A percentile compares a stretch with the other conserved stretches of the same genome.
These are phyloP conservation scores for Lecanosticta acicola DNA, from an alignment of 2,329 filamentous ascomycete species.

Conservation along the genomic window DNA sequence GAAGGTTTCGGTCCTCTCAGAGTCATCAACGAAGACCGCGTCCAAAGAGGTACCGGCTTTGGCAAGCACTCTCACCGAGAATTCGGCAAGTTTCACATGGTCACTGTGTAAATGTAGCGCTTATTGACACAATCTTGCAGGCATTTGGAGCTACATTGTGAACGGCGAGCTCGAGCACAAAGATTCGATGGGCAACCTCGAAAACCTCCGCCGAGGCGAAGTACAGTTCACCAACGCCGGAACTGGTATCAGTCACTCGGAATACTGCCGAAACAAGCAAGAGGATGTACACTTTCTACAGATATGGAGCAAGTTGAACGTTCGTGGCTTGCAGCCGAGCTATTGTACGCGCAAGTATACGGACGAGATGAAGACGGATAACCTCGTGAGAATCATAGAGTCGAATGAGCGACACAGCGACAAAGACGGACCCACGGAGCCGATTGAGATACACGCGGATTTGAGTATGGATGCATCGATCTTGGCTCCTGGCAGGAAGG, in stretches of 20 bases:
- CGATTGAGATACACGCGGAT: conserved; percentile 80
- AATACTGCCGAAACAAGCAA: conserved; percentile 68
- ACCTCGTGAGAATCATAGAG: conserved; percentile 70
- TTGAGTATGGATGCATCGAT: conserved; percentile 76
- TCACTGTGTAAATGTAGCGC: too few relatives aligned
- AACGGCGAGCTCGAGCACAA: conserved; percentile 80
- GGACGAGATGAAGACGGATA: conserved; percentile 66
- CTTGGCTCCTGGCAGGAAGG: conserved; percentile 58
- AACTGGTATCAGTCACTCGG: conserved; percentile 71
- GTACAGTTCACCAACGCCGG: conserved; percentile 90
- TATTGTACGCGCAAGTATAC: conserved; percentile 71
- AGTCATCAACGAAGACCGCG: conserved; percentile 85
- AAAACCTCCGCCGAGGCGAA: conserved; percentile 72
- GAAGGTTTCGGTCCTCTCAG: conserved; percentile 68
- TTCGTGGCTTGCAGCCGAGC: conserved; percentile 61
- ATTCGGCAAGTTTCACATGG: conserved; percentile 62
- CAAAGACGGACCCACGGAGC: conserved; percentile 60
- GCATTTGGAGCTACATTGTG: conserved; percentile 82
- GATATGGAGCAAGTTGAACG: conserved; percentile 82
- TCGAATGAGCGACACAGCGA: conserved; percentile 60
- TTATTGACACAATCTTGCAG: too few relatives aligned
- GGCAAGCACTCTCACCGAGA: conserved; percentile 80
- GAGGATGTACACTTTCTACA: conserved; percentile 79
- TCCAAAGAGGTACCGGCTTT: conserved; percentile 68
- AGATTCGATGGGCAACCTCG: conserved; percentile 67